Evolutionary conservation across 257 asterid species (phyloP).

Genomic region (Parsonsia alboflavescens): DNA sequence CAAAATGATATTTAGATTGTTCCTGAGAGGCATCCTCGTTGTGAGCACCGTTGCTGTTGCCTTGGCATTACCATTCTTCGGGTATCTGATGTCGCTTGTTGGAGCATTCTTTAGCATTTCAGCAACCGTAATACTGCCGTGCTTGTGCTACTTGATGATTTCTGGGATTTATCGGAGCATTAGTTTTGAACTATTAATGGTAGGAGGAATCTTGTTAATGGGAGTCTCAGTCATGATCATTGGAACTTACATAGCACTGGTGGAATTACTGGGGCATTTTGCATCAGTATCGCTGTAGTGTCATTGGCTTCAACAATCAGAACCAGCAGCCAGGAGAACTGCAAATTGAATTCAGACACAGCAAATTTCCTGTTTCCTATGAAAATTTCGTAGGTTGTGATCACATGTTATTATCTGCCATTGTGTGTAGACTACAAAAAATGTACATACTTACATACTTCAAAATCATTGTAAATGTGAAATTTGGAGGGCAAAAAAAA

Average conservation of each 20-base stretch:
- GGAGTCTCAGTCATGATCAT: slow-evolving; percentile 44
- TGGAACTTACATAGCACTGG: slow-evolving; percentile 52
- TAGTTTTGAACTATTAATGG: slow-evolving; percentile 28
- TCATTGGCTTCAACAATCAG: neutral
- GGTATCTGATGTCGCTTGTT: slow-evolving; percentile 57
- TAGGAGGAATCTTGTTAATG: slow-evolving; percentile 40
- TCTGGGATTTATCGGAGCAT: slow-evolving; percentile 39
- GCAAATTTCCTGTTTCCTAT: no score
- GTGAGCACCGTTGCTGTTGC: slow-evolving; percentile 64
- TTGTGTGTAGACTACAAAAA: no score
- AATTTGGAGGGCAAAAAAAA: no score
- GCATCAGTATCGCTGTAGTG: neutral
- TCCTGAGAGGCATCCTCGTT: slow-evolving; percentile 48
- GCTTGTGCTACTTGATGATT: slow-evolving; percentile 74
- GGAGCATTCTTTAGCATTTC: slow-evolving; percentile 65
- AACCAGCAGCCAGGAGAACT: neutral
- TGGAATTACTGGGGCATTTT: slow-evolving; percentile 39
- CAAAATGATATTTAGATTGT: slow-evolving; percentile 25
- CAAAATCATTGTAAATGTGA: no score
- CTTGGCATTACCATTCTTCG: slow-evolving; percentile 63
- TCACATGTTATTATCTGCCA: no score
- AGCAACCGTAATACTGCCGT: slow-evolving; percentile 65
- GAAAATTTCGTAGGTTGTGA: no score
- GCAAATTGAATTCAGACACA: no score
- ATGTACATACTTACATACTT: no score